phyloP scores from a whole-genome alignment of 2,329 filamentous ascomycete genomes.

The Diaporthe citri region DNA sequence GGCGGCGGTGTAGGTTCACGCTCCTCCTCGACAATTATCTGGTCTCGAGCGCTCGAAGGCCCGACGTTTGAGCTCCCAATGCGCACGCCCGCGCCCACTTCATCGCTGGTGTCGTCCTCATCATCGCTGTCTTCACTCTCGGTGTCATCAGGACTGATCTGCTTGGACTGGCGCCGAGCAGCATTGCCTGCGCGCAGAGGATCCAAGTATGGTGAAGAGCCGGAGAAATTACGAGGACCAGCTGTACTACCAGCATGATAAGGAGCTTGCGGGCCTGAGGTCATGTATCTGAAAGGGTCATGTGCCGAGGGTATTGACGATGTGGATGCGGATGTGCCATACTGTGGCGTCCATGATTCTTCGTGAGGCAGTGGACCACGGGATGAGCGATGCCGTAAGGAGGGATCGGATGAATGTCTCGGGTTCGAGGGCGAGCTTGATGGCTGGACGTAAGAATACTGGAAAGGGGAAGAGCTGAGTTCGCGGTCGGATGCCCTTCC shows the following conservation, averaged over 20 bases:
- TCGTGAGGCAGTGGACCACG: conserved; percentile 49
- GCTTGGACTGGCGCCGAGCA: conserved; percentile 36
- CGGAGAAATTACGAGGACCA: conserved; percentile 54
- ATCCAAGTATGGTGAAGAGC: conserved; percentile 43
- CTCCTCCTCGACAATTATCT: conserved; percentile 55
- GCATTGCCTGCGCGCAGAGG: conserved; percentile 25
- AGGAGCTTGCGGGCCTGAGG: conserved; percentile 56
- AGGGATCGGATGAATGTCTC: conserved; percentile 61
- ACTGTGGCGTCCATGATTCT: conserved; percentile 48
- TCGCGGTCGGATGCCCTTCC: conserved; percentile 35
- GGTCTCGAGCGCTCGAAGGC: conserved; percentile 48
- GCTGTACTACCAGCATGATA: conserved; percentile 50
- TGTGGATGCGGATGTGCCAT: conserved; percentile 45
- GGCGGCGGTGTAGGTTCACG: conserved; percentile 42
- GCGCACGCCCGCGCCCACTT: conserved; percentile 40
- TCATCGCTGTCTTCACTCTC: conserved; percentile 37
- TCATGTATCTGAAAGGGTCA: conserved; percentile 68
- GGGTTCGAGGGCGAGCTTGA: conserved; percentile 46
- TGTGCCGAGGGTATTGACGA: conserved; percentile 48
- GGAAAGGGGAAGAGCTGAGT: conserved; percentile 56
- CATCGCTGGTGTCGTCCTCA: conserved; percentile 51
- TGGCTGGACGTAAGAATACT: conserved; percentile 59
- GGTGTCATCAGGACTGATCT: conserved; percentile 32
- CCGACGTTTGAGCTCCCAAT: conserved; percentile 35
- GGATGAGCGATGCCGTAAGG: conserved; percentile 50